Conservation (phyloP, 2,329 filamentous ascomycete genomes). For the Colletotrichum salicis region DNA sequence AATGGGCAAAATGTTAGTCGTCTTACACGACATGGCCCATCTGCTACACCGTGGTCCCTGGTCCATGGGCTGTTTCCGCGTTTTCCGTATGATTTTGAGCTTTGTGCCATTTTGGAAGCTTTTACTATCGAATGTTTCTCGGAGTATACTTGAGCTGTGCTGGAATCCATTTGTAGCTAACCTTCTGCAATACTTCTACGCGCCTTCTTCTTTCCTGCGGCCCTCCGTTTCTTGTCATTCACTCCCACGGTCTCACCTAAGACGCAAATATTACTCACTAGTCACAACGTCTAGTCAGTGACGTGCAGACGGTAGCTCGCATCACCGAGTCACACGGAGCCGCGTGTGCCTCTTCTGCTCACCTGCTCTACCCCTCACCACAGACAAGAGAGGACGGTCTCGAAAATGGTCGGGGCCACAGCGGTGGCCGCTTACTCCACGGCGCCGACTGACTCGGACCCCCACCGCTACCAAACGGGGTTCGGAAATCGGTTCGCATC, state of each 20-base stretch:
- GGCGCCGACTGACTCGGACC: conserved; percentile 43
- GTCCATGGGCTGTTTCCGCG: not conserved
- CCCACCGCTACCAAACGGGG: conserved; percentile 66
- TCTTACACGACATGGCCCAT: not conserved
- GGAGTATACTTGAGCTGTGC: not conserved
- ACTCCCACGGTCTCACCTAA: not conserved
- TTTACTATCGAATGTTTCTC: not conserved
- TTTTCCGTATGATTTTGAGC: not conserved
- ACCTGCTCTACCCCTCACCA: conserved; percentile 7
- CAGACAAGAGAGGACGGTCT: conserved; percentile 36
- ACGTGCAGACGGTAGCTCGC: conserved; percentile 13
- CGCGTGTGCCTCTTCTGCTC: not conserved
- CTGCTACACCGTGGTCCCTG: not conserved
- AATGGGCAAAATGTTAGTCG: not conserved
- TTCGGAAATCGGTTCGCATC: conserved; percentile 64
- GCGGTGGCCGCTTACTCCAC: conserved; percentile 38
- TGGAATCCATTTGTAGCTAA: too few species aligned
- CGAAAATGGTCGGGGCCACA: conserved; percentile 35
- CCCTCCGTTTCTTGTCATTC: not conserved
- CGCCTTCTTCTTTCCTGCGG: not conserved
- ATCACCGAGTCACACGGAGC: conserved; percentile 19
- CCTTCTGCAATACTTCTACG: not conserved
- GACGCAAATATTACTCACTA: not conserved
- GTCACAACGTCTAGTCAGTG: not conserved
- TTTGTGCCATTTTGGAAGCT: not conserved